Evolutionary conservation across 1,284 basidiomycete species (phyloP), one percentile per base, ranked within the genome.

Genomic region (Ustilago nuda): DNA sequence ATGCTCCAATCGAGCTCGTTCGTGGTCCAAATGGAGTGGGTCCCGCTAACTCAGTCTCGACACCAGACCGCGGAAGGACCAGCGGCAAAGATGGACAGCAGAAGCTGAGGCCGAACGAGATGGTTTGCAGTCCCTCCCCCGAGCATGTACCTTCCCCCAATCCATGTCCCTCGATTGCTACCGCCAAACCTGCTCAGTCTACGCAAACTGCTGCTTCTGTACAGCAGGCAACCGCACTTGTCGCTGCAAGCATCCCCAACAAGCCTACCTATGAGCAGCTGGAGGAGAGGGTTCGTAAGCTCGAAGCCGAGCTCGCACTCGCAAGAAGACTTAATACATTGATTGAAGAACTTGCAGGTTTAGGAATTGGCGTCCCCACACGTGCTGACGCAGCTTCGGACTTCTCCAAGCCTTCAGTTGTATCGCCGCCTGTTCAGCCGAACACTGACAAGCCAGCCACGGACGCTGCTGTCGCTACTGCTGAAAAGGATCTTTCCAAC

Each of bases 221-320:
- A 23, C 33, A 71, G n/a, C 56, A 61, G 45, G 8, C 57, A 41
- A 33, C 33, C 12, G 35, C 43, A 2, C 41, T 53, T 13, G 15
- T 33, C 7, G 52, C 50, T 17, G 30, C 48, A 12, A 39, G 23
- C 19, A 17, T 17, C n/a, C 13, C 43, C 11, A 52, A 46, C 57
- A 76, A 72, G 52, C 74, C 66, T 2, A 64, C 65, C 23, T 76
- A 72, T 56, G 61, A 72, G 41, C 69, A 76, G 37, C 74, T 76
- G 0, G 74, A 76, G 33, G 66, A 76, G 30, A 61, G 41, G 37
- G 54, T 76, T 19, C 27, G 56, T 4, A 68, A 69, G 43, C 66
- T 76, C 15, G 74, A 76, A 36, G 74, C 74, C 11, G 74, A 76
- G 50, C 60, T 76, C 5, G 66, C 74, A 3, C 60, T 76, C 1